These are phyloP conservation scores for Trichomonas gallinae DNA, from an alignment of 208 protist species.

Conservation along the genomic window DNA sequence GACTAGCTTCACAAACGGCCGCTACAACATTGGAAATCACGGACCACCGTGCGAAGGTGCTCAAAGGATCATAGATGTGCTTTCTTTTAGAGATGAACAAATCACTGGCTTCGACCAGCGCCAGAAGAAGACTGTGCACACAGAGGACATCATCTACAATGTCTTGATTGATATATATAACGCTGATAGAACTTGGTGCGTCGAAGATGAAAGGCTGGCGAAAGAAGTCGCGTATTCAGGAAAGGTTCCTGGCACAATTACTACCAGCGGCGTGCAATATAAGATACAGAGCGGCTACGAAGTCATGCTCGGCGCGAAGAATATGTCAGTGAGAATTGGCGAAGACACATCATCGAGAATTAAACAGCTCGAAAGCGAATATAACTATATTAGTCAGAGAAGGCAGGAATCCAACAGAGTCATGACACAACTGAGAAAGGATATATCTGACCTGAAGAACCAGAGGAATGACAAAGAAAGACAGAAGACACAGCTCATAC, in stretches of 20 bases:
- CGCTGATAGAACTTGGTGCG: not conserved
- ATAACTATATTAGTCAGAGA: not conserved
- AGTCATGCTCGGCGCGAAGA: not conserved
- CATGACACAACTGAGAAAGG: too few species aligned
- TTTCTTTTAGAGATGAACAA: not conserved
- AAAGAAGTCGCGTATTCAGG: not conserved
- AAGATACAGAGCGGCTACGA: not conserved
- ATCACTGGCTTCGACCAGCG: not conserved
- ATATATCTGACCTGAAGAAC: not conserved
- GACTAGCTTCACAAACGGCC: not conserved
- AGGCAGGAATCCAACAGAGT: not conserved
- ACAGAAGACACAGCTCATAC: not conserved
- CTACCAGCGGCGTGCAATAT: not conserved
- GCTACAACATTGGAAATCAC: not conserved
- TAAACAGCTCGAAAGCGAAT: not conserved
- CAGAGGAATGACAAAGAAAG: not conserved
- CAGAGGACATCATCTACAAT: not conserved
- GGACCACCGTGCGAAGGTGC: not conserved
- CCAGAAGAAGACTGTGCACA: not conserved
- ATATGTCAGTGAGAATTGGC: not conserved
- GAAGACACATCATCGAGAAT: not conserved
- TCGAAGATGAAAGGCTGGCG: not conserved
- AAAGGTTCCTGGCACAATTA: not conserved
- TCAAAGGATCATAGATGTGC: not conserved
- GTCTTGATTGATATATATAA: not conserved